Percentiles rank a stretch among this genome's conserved stretches.
Evolutionary conservation across 768 basidiomycete species (phyloP).

Genomic region (Boletus sensibilis): DNA sequence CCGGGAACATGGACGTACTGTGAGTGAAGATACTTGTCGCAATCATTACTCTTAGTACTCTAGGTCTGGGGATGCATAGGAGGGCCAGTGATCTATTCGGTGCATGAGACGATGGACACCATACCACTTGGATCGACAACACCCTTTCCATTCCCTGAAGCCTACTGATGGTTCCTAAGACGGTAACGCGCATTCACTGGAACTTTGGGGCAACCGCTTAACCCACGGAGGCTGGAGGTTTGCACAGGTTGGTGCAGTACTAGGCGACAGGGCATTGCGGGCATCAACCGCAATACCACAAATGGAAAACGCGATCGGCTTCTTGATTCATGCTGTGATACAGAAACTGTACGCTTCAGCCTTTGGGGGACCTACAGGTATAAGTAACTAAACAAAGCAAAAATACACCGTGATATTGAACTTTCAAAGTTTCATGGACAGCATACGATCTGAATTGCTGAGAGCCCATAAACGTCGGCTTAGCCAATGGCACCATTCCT

Average conservation of each 20-base stretch:
- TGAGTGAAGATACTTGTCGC: not conserved
- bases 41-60: not conserved
- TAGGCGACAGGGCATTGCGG: no score
- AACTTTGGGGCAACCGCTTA: not conserved
- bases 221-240: not conserved
- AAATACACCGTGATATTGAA: not conserved
- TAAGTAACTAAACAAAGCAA: no score
- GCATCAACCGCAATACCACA: not conserved
- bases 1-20: not conserved
- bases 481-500: not conserved
- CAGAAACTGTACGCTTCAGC: not conserved
- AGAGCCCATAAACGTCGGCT: no score
- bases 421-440: no score
- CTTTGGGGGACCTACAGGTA: not conserved
- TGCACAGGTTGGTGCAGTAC: not conserved
- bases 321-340: not conserved
- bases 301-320: no score
- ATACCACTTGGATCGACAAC: not conserved
- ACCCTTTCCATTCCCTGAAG: not conserved
- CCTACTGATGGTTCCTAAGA: not conserved
- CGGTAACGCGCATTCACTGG: not conserved
- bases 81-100: not conserved
- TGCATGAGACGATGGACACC: not conserved
- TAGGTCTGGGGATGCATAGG: not conserved
- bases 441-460: not conserved